Evolutionary conservation across 176 grass and related monocot species (phyloP).

Genomic region (Lolium multiflorum): DNA sequence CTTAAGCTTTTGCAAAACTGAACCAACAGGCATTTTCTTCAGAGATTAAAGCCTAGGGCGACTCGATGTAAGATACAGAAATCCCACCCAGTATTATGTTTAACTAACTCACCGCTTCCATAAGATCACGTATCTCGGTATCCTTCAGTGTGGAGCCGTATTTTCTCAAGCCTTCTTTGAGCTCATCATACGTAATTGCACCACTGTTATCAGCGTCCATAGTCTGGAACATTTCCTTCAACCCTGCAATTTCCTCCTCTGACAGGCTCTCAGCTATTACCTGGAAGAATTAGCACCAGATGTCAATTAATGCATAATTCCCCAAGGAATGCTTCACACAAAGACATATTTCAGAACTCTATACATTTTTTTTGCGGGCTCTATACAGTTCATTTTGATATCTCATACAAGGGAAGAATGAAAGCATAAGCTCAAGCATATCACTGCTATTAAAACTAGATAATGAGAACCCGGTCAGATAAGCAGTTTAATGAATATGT

Average conservation of each 20-base stretch:
- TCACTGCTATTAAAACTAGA: background rate
- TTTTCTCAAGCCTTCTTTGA: slow-evolving; percentile 88
- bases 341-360: slow-evolving; percentile 17
- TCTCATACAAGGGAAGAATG: background rate
- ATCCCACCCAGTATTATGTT: slow-evolving; percentile 23
- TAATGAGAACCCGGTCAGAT: background rate
- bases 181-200: slow-evolving; percentile 97
- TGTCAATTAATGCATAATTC: slow-evolving; percentile 34
- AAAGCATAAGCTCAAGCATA: background rate
- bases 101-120: slow-evolving; percentile 88
- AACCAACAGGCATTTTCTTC: background rate
- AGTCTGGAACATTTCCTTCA: slow-evolving; percentile 97
- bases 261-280: slow-evolving; percentile 99
- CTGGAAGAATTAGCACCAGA: slow-evolving; percentile 46
- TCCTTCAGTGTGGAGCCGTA: slow-evolving; percentile 99
- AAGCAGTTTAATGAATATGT: slow-evolving; percentile 12
- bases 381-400: background rate
- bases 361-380: background rate
- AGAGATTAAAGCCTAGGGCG: slow-evolving; percentile 2
- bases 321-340: background rate
- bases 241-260: slow-evolving; percentile 99
- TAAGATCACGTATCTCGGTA: slow-evolving; percentile 97
- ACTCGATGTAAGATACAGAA: slow-evolving; percentile 23
- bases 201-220: slow-evolving; percentile 99
- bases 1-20: slow-evolving; percentile 13